Conservation (phyloP, 148 eudicot genomes). For the Arbutus unedo region DNA sequence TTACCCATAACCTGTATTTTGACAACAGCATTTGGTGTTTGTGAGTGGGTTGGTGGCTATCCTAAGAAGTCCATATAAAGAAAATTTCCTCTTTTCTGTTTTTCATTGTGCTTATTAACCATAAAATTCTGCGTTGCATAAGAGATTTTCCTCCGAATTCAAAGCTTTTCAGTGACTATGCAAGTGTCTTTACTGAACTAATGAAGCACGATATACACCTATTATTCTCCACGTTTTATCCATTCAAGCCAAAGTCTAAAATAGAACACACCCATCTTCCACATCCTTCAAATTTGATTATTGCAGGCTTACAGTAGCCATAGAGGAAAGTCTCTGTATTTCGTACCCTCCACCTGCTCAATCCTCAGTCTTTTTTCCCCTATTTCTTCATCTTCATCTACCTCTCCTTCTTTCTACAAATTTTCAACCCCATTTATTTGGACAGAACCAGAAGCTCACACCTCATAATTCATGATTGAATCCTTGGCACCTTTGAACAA, state of each 20-base stretch:
- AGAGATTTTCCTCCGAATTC: not conserved
- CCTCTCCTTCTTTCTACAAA: not conserved
- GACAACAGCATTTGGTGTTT: not conserved
- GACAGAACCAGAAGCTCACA: not conserved
- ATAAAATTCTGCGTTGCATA: not conserved
- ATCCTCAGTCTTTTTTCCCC: not conserved
- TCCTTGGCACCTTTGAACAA: not conserved
- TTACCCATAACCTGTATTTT: not conserved
- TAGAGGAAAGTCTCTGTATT: not conserved
- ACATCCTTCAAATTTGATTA: not conserved
- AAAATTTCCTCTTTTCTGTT: not conserved
- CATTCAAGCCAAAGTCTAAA: not conserved
- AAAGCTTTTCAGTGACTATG: not conserved
- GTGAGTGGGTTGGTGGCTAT: not conserved
- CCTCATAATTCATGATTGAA: not conserved
- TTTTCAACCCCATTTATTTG: not conserved
- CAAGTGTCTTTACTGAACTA: not conserved
- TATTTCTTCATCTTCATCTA: not conserved
- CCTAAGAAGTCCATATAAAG: not conserved
- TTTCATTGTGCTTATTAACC: not conserved
- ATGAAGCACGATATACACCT: not conserved
- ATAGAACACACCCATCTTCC: not conserved
- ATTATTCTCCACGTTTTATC: not conserved
- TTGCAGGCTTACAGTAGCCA: not conserved
- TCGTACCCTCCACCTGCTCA: not conserved